A percentile compares a stretch with the other conserved stretches of the same genome.
phyloP scores from a whole-genome alignment of 2,329 filamentous ascomycete genomes.

The Aspergillus glaucus region DNA sequence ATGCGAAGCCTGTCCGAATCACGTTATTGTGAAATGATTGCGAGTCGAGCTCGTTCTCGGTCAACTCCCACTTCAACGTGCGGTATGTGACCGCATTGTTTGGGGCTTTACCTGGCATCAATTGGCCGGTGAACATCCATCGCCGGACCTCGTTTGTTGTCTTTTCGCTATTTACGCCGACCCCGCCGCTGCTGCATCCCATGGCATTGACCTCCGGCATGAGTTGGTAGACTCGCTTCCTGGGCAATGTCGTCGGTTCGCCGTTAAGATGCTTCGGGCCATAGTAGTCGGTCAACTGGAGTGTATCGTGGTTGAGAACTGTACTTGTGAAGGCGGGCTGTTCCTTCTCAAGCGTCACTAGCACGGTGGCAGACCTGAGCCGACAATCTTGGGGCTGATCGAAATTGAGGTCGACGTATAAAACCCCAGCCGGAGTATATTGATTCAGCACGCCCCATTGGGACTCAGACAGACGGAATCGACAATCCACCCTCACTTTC shows the following conservation, averaged over 20 bases:
- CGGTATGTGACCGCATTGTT: slow-evolving; percentile 9
- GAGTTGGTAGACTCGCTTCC: slow-evolving; percentile 6
- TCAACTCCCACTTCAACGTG: slow-evolving; percentile 23
- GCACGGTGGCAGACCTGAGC: slow-evolving; percentile 8
- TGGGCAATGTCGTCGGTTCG: slow-evolving; percentile 5
- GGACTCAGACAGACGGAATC: slow-evolving; percentile 8
- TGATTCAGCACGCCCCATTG: slow-evolving; percentile 7
- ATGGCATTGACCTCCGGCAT: slow-evolving; percentile 10
- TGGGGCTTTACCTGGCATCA: not conserved
- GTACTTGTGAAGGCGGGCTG: not conserved
- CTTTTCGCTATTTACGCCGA: slow-evolving; percentile 8
- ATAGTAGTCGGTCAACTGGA: slow-evolving; percentile 13
- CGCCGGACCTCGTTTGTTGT: slow-evolving; percentile 2
- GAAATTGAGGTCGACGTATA: slow-evolving; percentile 13
- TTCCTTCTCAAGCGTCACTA: slow-evolving; percentile 4
- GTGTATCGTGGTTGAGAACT: not conserved
- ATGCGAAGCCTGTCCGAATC: slow-evolving; percentile 25
- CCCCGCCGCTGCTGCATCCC: slow-evolving; percentile 9
- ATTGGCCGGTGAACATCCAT: slow-evolving; percentile 10
- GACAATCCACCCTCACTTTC: slow-evolving; percentile 8
- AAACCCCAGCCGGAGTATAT: slow-evolving; percentile 5
- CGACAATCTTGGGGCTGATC: slow-evolving; percentile 10
- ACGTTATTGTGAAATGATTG: slow-evolving; percentile 18
- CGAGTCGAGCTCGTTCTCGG: slow-evolving; percentile 22
- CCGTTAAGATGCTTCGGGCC: slow-evolving; percentile 13